Conservation (phyloP, 805 yeast genomes). For the Barnettozyma vustinii region DNA sequence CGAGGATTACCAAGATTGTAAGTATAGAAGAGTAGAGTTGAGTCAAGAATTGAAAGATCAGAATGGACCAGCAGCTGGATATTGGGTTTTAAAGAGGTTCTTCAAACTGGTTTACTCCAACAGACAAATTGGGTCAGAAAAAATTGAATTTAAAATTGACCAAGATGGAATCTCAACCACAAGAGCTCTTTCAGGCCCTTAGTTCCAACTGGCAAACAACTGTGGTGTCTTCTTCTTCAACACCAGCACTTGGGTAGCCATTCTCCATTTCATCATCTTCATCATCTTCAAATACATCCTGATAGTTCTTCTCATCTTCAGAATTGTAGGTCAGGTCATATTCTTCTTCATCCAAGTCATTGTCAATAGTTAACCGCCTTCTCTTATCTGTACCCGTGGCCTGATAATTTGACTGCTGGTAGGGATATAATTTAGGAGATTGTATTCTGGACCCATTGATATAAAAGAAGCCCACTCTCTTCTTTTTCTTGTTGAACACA, state of each 20-base stretch:
- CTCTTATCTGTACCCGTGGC: constrained; percentile 11
- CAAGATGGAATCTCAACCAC: constrained; percentile 12
- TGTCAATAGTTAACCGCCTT: constrained; percentile 31
- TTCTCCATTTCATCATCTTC: constrained; percentile 25
- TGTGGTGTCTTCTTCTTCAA: constrained; percentile 7
- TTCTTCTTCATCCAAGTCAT: constrained; percentile 36
- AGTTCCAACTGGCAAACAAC: constrained; percentile 38
- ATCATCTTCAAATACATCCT: constrained; percentile 18
- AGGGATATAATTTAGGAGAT: constrained; percentile 33
- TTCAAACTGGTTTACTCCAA: constrained; percentile 39
- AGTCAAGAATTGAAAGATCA: constrained; percentile 8
- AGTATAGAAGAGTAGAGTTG: neutral
- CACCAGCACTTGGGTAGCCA: constrained; percentile 15
- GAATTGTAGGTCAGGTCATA: constrained; percentile 37
- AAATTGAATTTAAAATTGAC: constrained; percentile 24
- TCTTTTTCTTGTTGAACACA: constrained; percentile 83
- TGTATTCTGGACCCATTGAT: constrained; percentile 48
- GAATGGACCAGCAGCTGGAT: constrained; percentile 7
- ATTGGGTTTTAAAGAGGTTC: constrained; percentile 26
- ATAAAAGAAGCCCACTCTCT: constrained; percentile 84
- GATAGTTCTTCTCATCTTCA: constrained; percentile 32
- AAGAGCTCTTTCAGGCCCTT: constrained; percentile 10
- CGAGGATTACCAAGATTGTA: constrained; percentile 11
- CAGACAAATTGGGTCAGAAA: constrained; percentile 6
- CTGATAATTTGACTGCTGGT: constrained; percentile 4